Evolutionary conservation across 2,329 filamentous ascomycete species (phyloP), one percentile per base, ranked within the genome.

Genomic region (Rhexocercosporidium sp.): DNA sequence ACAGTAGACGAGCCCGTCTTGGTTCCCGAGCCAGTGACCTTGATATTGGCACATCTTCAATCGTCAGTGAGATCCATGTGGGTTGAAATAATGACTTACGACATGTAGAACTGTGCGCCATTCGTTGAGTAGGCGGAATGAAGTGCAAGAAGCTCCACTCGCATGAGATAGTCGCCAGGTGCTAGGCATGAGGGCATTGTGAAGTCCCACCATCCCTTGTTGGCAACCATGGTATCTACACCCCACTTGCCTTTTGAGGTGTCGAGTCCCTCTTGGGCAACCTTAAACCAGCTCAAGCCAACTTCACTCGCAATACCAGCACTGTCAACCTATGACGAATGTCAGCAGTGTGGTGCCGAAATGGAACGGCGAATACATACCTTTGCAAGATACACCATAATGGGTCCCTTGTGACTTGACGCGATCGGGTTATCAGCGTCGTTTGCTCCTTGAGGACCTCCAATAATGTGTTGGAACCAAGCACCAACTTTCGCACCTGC

Each of bases 111-210:
- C 25, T 75, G 70, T 8, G 70, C 71, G 8, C 65, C 66, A 0
- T 76, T 78, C 4, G 68, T 71, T 18, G 65, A 71, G 70, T 77
- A 78, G 18, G 84, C 84, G 7, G 85, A 84, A 76, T 86, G 84
- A 39, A 86, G 79, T 3, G 73, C 83, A 44, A 85, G 78, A 53
- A 85, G 79, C 79, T 88, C 85, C 41, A 84, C 81, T 41, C 85
- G 81, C 76, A 88, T 79, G 34, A 88, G 80, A 71, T 87, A 87
- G 60, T 87, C 80, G 37, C 85, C 85, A 1, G 83, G 78, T 1
- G 84, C 82, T 66, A 87, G 80, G 77, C 82, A 85, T 34, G 78
- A 74, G 49, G 85, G 85, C 68, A 87, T 76, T 65, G 78, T 79
- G 75, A 86, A 84, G 69, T 81, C 82, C 61, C 79, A 78, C 80